These are phyloP conservation scores for Talaromyces atroroseus DNA, from an alignment of 2,329 filamentous ascomycete species.

Conservation along the genomic window DNA sequence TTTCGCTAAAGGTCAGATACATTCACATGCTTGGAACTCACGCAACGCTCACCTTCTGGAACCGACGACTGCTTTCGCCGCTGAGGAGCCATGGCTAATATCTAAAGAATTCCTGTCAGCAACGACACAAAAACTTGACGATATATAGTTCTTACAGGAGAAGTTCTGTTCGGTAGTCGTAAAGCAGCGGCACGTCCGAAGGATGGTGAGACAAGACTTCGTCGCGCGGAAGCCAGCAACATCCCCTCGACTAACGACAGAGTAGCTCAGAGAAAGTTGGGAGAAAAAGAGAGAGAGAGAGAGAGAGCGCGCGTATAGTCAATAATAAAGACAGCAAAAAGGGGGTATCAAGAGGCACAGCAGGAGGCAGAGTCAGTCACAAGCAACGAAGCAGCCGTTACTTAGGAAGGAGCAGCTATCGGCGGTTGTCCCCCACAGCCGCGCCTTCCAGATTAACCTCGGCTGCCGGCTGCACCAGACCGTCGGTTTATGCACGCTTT, in stretches of 20 bases:
- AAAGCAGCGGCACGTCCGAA: slow-evolving; percentile 35
- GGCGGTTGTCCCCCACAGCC: background rate
- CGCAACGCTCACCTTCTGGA: slow-evolving; percentile 38
- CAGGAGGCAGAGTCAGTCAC: background rate
- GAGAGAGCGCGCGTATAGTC: background rate
- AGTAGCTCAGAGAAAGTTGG: background rate
- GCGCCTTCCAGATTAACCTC: background rate
- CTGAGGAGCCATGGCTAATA: slow-evolving; percentile 34
- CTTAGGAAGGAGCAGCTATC: too few species aligned
- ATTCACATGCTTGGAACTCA: background rate
- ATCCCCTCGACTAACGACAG: slow-evolving; percentile 28
- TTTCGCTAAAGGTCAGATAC: background rate
- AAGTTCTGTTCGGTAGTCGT: slow-evolving; percentile 27
- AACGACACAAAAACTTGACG: background rate
- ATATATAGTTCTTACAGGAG: slow-evolving; percentile 6
- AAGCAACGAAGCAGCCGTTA: background rate
- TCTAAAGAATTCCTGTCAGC: slow-evolving; percentile 19
- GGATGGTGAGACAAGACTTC: slow-evolving; percentile 35
- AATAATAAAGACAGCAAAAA: background rate
- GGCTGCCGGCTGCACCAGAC: too few species aligned
- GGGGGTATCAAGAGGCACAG: background rate
- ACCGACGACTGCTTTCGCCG: slow-evolving; percentile 41
- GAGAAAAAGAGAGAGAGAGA: background rate
- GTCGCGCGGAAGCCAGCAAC: slow-evolving; percentile 41
- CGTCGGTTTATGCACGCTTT: too few species aligned